Base-by-base conservation (phyloP, 495 filamentous ascomycete species). In the Annulohypoxylon stygium region DNA sequence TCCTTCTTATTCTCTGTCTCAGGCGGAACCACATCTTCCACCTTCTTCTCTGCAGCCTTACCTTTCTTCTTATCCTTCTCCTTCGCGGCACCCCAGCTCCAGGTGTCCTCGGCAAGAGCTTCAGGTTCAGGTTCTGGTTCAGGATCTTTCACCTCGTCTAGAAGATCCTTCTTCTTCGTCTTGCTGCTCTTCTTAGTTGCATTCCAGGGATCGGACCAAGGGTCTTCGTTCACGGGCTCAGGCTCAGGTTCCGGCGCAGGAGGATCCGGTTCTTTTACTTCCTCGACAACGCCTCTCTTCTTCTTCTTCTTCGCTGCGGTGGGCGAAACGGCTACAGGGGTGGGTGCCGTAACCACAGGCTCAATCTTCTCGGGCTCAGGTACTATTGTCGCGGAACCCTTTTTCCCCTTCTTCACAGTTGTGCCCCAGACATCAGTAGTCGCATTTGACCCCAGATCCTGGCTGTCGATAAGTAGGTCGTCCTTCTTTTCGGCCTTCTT, bases 261-360 rank as follows among this genome's bases (percentile, higher is more conserved):
- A 16, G 74, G 50, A 14, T 75, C 58, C 39, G 53, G 54, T 30
- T 72, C 54, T 3, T 73, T 53, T 25, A 57, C 7, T 51, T 81
- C 77, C 43, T 79, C 80, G 23, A 73, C 41, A 4, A 47, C 54
- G 7, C 36, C 41, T 18, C 66, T 70, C 36, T 62, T 71, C 20
- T 73, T 76, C 63, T 79, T 79, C 61, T 78, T 78, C 61, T 76
- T 78, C 20, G 69, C 39, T 5, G 78, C 55, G 6, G 71, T 61
- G 47, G 82, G 84, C 14, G 72, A 72, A 23, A 81, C 81, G 72
- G 81, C 83, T 25, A 79, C 79, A n/a, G 84, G 81, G 1, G 63
- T 10, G n/a, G 43, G n/a, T 4, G 77, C 47, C 37, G 65, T 61
- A 25, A 69, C 75, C 12, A 75, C 78, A 25, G 79, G 78, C 69